Evolutionary conservation across 257 asterid genomes (phyloP).

Genomic region (Salvia splendens): DNA sequence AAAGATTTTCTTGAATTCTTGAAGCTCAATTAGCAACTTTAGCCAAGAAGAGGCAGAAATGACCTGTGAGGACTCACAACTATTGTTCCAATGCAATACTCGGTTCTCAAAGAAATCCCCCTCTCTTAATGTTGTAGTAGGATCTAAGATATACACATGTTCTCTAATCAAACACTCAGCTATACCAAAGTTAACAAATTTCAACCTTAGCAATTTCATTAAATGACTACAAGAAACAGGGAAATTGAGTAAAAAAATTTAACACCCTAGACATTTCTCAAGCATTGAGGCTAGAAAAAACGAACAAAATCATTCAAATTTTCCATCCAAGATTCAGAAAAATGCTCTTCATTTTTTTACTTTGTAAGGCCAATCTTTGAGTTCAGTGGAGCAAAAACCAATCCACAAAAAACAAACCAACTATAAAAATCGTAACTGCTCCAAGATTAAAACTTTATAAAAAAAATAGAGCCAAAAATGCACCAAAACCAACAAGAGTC

Average conservation of each 20-base stretch:
- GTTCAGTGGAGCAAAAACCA: background rate
- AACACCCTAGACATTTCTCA: background rate
- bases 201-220: background rate
- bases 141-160: background rate
- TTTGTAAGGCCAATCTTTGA: no score
- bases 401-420: no score
- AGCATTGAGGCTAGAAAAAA: conserved; percentile 2
- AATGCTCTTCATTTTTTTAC: no score
- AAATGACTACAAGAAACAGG: background rate
- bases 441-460: conserved; percentile 9
- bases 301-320: background rate
- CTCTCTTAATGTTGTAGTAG: background rate
- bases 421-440: no score
- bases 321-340: background rate
- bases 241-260: background rate
- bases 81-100: background rate
- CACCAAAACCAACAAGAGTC: conserved; percentile 15
- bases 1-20: conserved; percentile 1
- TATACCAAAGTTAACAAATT: background rate
- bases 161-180: background rate
- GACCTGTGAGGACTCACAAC: background rate
- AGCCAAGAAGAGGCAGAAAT: conserved; percentile 7
- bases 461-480: background rate
- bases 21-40: conserved; percentile 14
- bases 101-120: background rate